Evolutionary conservation across 192 early-diverging fungal species (phyloP), one percentile per base, ranked within the genome.

Genomic region (Chytriomyces sp.): DNA sequence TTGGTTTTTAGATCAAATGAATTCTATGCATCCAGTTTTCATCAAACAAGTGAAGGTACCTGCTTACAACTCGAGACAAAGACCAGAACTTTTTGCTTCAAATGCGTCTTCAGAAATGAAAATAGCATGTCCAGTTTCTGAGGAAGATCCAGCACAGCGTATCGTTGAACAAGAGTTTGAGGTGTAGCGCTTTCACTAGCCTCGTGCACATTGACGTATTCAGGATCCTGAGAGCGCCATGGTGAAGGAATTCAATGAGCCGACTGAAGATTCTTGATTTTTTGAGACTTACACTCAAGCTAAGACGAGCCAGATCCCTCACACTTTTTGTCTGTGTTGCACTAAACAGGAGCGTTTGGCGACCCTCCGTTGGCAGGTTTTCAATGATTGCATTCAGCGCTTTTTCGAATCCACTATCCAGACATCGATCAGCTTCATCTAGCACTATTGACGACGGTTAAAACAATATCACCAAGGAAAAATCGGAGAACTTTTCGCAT

Each of bases 281-380:
- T 61, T 6, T 35, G 35, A 35, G 35, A 35, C 35, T 62, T 77
- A 88, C 87, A 79, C 87, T 88, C 53, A 98, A 81, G 79, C 93
- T 94, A 26, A 99, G 86, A 16, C 97, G 83, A 6, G 96, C 96
- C 67, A 99, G 79, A 82, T 99, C 97, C 79, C 92, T 93, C 45
- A 99, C 95, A 43, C 93, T 94, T 63, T 96, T 96, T 13, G 97
- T 98, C 86, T 98, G 96, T 9, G 97, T 99, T 6, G 97, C 97
- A 49, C 96, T 97, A 70, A 99, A 99, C 61, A 99, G 82, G 75
- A 98, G 86, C 3, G 97, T 99, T 76, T 97, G 96, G 43, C 97
- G 86, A 47, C 73, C 73, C 43, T 93, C 82, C 44, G 79, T 87
- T 16, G 96, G 96, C 80, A 99, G 79, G 72, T 95, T 92, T 35